These are phyloP conservation scores for Nannochloropsis salina DNA, from an alignment of 108 stramenopile species.

Conservation along the genomic window DNA sequence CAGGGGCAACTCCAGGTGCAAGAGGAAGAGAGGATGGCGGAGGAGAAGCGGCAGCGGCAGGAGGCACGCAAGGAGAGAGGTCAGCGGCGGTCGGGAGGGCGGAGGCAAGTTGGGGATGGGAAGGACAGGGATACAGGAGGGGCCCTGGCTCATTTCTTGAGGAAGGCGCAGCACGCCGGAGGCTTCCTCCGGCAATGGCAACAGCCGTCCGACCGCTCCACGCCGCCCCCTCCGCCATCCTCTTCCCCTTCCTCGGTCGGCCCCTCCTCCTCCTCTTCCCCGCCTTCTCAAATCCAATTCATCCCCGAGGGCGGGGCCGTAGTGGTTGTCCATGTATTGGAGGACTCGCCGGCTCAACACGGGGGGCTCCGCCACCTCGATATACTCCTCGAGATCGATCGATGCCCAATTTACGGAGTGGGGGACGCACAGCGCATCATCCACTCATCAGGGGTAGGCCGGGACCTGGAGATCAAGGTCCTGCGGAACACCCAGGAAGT, in stretches of 20 bases:
- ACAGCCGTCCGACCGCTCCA: neutral
- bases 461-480: neutral
- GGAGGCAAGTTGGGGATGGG: neutral
- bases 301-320: neutral
- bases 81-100: neutral
- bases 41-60: neutral
- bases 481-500: neutral
- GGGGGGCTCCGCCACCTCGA: neutral
- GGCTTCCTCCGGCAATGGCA: neutral
- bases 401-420: neutral
- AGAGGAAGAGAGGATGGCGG: neutral
- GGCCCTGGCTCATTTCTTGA: neutral
- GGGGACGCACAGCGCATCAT: neutral
- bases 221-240: neutral
- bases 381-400: neutral
- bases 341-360: neutral
- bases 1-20: neutral
- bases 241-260: neutral
- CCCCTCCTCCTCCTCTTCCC: neutral
- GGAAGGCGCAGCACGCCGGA: neutral
- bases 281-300: neutral
- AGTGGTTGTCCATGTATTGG: slow-evolving; percentile 5
- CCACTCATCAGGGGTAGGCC: neutral
- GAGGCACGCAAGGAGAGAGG: neutral
- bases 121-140: neutral